Percentiles rank a stretch among this genome's conserved stretches.
Conservation (phyloP, 2,329 filamentous ascomycete species). For the Thielaviopsis euricoi region DNA sequence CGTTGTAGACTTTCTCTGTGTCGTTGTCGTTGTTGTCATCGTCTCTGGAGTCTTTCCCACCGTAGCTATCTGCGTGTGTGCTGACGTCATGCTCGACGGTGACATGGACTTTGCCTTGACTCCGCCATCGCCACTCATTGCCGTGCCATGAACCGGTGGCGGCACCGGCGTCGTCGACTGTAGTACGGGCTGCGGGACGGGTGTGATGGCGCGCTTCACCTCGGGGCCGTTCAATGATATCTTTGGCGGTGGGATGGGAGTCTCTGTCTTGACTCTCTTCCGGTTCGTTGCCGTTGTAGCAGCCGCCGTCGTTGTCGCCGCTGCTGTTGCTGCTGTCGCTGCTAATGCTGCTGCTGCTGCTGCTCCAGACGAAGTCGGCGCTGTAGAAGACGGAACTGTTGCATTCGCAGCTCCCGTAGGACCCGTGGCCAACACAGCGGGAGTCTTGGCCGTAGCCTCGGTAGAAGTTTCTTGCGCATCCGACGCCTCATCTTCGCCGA, state of each 20-base stretch:
- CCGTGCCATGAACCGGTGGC: conserved; percentile 5
- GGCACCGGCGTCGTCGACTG: conserved; percentile 27
- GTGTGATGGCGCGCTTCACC: conserved; percentile 15
- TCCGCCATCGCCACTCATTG: not conserved
- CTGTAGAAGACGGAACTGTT: too few relatives aligned
- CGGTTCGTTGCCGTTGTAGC: conserved; percentile 21
- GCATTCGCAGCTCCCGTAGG: too few relatives aligned
- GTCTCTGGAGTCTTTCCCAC: not conserved
- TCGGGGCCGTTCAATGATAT: conserved; percentile 16
- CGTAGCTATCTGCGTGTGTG: not conserved
- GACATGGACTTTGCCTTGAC: not conserved
- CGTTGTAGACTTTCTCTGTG: conserved; percentile 15
- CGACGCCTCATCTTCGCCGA: conserved; percentile 5
- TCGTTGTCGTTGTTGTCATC: not conserved
- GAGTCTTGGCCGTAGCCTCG: not conserved
- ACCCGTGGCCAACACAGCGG: too few relatives aligned
- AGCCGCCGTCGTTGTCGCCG: conserved; percentile 2
- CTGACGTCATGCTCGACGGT: not conserved
- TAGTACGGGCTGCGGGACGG: not conserved
- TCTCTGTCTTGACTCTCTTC: conserved; percentile 41
- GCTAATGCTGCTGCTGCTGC: not conserved
- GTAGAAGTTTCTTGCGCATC: not conserved
- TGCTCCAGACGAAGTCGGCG: conserved; percentile 10
- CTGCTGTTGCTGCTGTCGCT: not conserved
- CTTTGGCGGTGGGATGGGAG: conserved; percentile 33